A percentile compares a stretch with the other conserved stretches of the same genome.
Conservation (phyloP, 176 grass and related monocot genomes). For the Carex pumila region DNA sequence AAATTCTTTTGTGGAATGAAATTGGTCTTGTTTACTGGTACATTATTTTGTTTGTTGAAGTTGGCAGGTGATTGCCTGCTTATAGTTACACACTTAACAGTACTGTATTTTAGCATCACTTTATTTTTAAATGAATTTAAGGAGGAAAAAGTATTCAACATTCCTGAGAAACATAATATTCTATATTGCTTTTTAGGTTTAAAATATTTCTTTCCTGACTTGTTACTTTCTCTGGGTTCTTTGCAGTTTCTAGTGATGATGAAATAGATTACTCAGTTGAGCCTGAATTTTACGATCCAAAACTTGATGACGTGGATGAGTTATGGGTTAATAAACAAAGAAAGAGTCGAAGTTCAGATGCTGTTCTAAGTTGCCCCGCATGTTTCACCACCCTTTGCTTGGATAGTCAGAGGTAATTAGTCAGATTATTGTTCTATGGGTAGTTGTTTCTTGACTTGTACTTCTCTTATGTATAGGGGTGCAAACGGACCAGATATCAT, state of each 20-base stretch:
- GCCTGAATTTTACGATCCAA: conserved; percentile 89
- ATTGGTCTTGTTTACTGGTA: not conserved
- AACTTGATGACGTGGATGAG: conserved; percentile 68
- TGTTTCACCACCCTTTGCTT: conserved; percentile 91
- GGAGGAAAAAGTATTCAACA: not conserved
- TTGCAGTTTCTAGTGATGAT: conserved; percentile 81
- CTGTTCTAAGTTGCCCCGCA: conserved; percentile 74
- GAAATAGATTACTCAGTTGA: conserved; percentile 87
- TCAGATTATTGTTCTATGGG: not conserved
- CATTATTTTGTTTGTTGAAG: too few relatives aligned
- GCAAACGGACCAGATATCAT: too few relatives aligned
- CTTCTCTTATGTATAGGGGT: not conserved
- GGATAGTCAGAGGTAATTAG: conserved; percentile 73
- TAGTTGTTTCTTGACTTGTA: not conserved
- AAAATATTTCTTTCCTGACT: not conserved
- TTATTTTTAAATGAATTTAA: not conserved
- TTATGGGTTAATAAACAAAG: conserved; percentile 64
- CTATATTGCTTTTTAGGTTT: not conserved
- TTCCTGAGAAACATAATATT: not conserved
- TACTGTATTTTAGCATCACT: not conserved
- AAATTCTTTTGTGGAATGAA: not conserved
- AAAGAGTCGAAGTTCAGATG: conserved; percentile 68
- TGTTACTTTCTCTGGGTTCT: not conserved
- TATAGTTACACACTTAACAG: not conserved
- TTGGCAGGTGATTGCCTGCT: too few relatives aligned